Evolutionary conservation across 164 flowering plant species (phyloP).

Genomic region (Berberis vulgaris): DNA sequence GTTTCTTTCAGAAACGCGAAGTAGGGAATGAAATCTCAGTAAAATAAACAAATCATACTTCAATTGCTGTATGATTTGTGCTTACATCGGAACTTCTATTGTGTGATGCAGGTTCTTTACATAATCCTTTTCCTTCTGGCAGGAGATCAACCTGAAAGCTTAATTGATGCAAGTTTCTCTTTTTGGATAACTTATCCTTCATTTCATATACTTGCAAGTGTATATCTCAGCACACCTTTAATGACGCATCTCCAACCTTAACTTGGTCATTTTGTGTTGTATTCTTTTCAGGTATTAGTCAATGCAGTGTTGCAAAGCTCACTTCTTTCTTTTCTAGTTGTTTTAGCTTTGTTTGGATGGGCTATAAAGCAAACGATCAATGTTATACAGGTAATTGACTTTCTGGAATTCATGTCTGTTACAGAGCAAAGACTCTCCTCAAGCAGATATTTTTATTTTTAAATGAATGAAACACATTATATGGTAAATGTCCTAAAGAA

Average conservation of each 20-base stretch:
- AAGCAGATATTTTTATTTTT: too few relatives aligned
- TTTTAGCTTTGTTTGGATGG: conserved; percentile 56
- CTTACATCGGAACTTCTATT: background rate
- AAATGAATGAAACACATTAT: too few relatives aligned
- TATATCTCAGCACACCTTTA: background rate
- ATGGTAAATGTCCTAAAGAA: too few relatives aligned
- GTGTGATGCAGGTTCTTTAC: conserved; percentile 69
- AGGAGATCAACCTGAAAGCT: conserved; percentile 33
- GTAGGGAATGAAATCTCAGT: too few relatives aligned
- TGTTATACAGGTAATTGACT: conserved; percentile 58
- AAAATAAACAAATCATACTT: too few relatives aligned
- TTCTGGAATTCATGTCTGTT: too few relatives aligned
- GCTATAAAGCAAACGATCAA: conserved; percentile 69
- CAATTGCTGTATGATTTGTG: background rate
- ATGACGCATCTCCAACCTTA: background rate
- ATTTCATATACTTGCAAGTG: background rate
- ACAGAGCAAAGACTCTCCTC: too few relatives aligned
- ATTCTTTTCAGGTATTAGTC: conserved; percentile 31
- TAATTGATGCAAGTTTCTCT: conserved; percentile 44
- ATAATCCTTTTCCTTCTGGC: conserved; percentile 65
- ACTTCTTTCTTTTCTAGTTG: conserved; percentile 24
- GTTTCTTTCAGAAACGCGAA: background rate
- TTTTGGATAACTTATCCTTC: background rate
- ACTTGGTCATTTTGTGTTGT: background rate
- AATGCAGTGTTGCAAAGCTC: conserved; percentile 19